Evolutionary conservation across 176 grass and related monocot genomes (phyloP).

Genomic region (Avena sativa): DNA sequence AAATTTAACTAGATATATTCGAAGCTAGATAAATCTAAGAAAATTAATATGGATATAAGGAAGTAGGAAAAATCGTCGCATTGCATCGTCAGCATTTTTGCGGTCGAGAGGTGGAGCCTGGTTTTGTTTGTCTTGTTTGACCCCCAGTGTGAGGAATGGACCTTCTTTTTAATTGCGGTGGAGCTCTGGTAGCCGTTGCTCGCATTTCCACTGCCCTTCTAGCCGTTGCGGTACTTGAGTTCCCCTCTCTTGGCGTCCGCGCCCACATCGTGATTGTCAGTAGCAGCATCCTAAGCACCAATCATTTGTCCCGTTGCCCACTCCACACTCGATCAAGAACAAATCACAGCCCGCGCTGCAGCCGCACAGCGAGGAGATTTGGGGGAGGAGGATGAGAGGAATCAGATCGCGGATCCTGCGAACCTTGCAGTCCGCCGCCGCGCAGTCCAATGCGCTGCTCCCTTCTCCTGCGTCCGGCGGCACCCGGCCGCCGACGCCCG

Average conservation of each 20-base stretch:
- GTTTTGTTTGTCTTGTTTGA: not conserved
- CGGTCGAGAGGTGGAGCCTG: not conserved
- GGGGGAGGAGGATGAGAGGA: constrained; percentile 48
- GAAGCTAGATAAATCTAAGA: no score
- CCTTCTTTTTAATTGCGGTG: no score
- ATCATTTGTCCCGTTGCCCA: not conserved
- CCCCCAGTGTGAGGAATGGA: no score
- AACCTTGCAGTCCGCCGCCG: constrained; percentile 54
- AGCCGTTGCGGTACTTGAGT: constrained; percentile 32
- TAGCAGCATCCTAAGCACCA: constrained; percentile 1
- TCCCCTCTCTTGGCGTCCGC: not conserved
- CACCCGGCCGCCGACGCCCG: not conserved
- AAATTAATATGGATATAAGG: no score
- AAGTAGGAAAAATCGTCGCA: no score
- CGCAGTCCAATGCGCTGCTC: constrained; percentile 46
- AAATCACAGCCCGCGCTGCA: no score
- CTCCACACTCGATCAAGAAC: not conserved
- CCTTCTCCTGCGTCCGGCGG: not conserved
- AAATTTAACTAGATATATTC: no score
- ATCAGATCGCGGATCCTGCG: constrained; percentile 67
- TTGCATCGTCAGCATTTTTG: not conserved
- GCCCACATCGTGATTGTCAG: constrained; percentile 2
- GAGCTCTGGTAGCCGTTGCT: no score
- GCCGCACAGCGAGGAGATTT: not conserved
- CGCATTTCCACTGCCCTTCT: not conserved